Base-by-base conservation (phyloP, 345 rosid species). In the Microcos paniculata region DNA sequence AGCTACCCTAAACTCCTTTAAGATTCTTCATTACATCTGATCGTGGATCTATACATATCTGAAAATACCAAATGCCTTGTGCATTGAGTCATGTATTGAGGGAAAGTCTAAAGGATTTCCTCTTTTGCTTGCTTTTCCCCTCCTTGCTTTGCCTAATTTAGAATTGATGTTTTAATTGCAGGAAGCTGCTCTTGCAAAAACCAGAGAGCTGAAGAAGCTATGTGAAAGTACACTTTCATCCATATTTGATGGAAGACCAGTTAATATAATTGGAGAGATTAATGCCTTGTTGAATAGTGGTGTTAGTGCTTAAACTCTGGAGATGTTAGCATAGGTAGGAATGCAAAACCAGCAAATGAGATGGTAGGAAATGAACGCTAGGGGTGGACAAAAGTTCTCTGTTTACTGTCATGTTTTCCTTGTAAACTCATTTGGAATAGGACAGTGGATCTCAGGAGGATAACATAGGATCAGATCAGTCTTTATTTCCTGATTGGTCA, bases 161-260 rank as follows among this genome's bases (percentile, higher is more conserved):
- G 6, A 59, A 59, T 3, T 30, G 40, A 59, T 59, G 10, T 4
- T 63, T 72, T 33, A 42, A 77, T 77, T 80, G 67, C 94, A 95
- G 99, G 97, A 91, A 88, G 88, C 93, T 73, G 92, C 94, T 21
- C 88, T 93, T 72, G 77, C 57, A 26, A 92, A 90, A 88, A 89
- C 94, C 80, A 88, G 92, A 85, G 94, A 89, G 85, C 89, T 93
- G 77, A 96, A 96, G 89, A 91, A 87, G 80, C 86, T 91, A 24
- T 88, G 98, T 23, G 99, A 92, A 86, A 88, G 84, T 42, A 87
- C 91, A n/a, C 93, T 93, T 57, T 92, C 99, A 18, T 84, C 97
- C 76, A 82, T 93, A 80, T 96, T 93, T 72, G 96, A 96, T 40
- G 99, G 99, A 81, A 89, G 99, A 77, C 99, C 99, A 14, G 99